Base-by-base conservation (phyloP, 1,284 basidiomycete genomes). In the Ceratobasidium sp. region DNA sequence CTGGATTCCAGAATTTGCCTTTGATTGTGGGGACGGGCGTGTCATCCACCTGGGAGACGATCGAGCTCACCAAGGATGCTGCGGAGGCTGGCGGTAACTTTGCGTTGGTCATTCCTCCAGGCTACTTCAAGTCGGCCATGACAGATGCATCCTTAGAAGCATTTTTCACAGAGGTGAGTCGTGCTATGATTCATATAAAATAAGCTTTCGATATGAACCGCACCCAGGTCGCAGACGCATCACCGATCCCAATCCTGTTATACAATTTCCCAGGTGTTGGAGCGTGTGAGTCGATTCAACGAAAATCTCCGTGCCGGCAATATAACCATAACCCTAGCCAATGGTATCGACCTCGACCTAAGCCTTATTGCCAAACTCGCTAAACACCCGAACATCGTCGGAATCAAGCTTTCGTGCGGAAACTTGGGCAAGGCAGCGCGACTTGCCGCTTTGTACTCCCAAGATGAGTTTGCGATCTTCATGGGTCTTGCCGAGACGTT, bases 161-260 rank as follows among this genome's bases (percentile, higher is more conserved):
- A 9, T 90, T 89, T 77, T 86, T 88, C 75, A 81, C 81, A 14
- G 82, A 86, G 74, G 87, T 86, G 72, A 66, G 78, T 42, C 25
- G n/a, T 21, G 1, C 27, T 3, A 25, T 50, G 2, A 21, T 25
- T 50, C 47, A n/a, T 7, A 44, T 47, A 16, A 36, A 36, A 16
- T 50, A 59, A 29, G 6, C 21, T 21, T 14, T n/a, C 57, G 29
- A n/a, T 62, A 30, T 21, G 5, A 7, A 67, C 4, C 5, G 7
- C n/a, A 33, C 30, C 1, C 49, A 58, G 56, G 70, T 72, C 44
- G 70, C 72, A 23, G 71, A 73, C 46, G 68, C 62, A 11, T 70
- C 71, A 9, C 68, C 69, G 11, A 70, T 74, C 25, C 73, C 73
- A 19, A 67, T 74, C n/a, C 29, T 73, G 1, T 50, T 74, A 16